phyloP scores from a whole-genome alignment of 1,139 yeast species.

The Blastobotrys raffinosifermentans region DNA sequence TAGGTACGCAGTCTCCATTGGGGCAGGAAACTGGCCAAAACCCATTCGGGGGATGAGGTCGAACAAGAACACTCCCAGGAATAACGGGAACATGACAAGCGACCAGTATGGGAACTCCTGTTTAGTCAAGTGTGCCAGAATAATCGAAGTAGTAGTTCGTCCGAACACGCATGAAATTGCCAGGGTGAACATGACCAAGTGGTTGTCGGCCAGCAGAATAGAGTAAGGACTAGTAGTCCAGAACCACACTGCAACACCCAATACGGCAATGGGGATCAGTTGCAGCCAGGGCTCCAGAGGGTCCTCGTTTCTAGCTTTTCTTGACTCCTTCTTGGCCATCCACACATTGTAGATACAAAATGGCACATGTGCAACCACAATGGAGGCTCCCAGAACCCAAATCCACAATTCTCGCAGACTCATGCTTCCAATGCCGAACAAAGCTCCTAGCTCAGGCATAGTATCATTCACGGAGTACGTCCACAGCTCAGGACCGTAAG shows the following conservation, averaged over 20 bases:
- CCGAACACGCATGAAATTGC: slow-evolving; percentile 68
- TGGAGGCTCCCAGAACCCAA: slow-evolving; percentile 42
- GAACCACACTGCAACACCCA: slow-evolving; percentile 26
- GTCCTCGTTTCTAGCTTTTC: slow-evolving; percentile 43
- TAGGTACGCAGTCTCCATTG: slow-evolving; percentile 31
- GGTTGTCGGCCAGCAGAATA: slow-evolving; percentile 34
- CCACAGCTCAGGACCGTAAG: slow-evolving; percentile 61
- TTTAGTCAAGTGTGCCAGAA: slow-evolving; percentile 64
- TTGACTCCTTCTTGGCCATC: slow-evolving; percentile 40
- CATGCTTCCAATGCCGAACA: slow-evolving; percentile 31
- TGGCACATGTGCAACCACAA: slow-evolving; percentile 44
- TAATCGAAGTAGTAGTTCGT: slow-evolving; percentile 48
- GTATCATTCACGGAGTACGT: slow-evolving; percentile 23
- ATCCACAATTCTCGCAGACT: slow-evolving; percentile 33
- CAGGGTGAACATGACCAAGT: slow-evolving; percentile 52
- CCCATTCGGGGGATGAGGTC: slow-evolving; percentile 30
- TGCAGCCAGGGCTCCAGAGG: slow-evolving; percentile 33
- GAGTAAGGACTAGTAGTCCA: slow-evolving; percentile 38
- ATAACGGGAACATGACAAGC: slow-evolving; percentile 33
- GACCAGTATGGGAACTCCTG: slow-evolving; percentile 55
- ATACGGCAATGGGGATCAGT: slow-evolving; percentile 30
- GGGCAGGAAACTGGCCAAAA: slow-evolving; percentile 16
- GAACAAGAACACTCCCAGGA: slow-evolving; percentile 33
- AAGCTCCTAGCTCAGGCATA: slow-evolving; percentile 12
- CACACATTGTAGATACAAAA: slow-evolving; percentile 51